Conservation (phyloP, 2,329 filamentous ascomycete genomes). For the Beauveria sp. region DNA sequence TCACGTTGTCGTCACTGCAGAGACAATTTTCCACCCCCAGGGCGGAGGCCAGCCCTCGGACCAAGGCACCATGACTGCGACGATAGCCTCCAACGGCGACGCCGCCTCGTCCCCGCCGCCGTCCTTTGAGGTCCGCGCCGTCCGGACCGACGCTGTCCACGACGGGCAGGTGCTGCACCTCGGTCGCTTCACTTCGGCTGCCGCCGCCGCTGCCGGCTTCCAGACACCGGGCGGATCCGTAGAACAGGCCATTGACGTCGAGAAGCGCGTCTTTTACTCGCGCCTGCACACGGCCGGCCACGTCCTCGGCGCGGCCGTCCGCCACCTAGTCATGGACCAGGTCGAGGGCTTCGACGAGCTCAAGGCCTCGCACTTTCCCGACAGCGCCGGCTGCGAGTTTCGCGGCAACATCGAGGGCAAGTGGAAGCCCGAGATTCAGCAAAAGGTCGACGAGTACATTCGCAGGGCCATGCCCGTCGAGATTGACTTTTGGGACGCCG, state of each 20-base stretch:
- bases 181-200: conserved; percentile 41
- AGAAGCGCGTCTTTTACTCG: conserved; percentile 56
- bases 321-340: conserved; percentile 44
- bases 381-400: conserved; percentile 61
- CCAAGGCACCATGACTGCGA: conserved; percentile 44
- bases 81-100: conserved; percentile 13
- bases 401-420: conserved; percentile 57
- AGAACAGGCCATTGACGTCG: conserved; percentile 50
- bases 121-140: conserved; percentile 46
- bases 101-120: conserved; percentile 1
- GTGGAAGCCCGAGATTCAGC: conserved; percentile 56
- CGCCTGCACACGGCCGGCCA: conserved; percentile 69
- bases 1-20: conserved; percentile 51
- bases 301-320: conserved; percentile 61
- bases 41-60: conserved; percentile 69
- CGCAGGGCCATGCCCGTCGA: conserved; percentile 47
- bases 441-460: conserved; percentile 51
- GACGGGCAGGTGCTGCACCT: conserved; percentile 58
- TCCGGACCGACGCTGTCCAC: conserved; percentile 44
- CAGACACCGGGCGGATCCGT: conserved; percentile 32
- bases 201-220: conserved; percentile 24
- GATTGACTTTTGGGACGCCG: conserved; percentile 61
- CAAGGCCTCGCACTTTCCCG: conserved; percentile 67
- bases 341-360: conserved; percentile 53
- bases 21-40: conserved; percentile 70